Conservation (phyloP, 1,284 basidiomycete genomes). For the Apiotrichum sp. region DNA sequence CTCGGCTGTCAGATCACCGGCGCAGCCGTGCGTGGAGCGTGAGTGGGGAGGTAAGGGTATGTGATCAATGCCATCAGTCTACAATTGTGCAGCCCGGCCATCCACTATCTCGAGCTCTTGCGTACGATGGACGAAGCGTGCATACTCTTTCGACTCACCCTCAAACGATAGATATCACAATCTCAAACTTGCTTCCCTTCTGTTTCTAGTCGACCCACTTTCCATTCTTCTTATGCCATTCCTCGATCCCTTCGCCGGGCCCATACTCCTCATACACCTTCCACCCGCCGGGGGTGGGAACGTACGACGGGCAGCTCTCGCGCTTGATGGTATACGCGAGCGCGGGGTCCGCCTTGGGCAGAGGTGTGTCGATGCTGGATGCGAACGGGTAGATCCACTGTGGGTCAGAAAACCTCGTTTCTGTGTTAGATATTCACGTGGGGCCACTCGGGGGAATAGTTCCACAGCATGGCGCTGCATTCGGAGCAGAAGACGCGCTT, state of each 20-base stretch:
- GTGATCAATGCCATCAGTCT: no score
- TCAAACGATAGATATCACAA: no score
- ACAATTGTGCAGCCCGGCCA: no score
- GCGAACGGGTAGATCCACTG: slow-evolving; percentile 48
- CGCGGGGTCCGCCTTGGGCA: slow-evolving; percentile 33
- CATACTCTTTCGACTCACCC: no score
- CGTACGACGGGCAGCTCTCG: slow-evolving; percentile 32
- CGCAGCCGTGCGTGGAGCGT: no score
- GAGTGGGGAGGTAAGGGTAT: no score
- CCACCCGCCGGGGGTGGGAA: slow-evolving; percentile 37
- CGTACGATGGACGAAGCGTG: no score
- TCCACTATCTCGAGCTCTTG: no score
- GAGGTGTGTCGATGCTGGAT: slow-evolving; percentile 39
- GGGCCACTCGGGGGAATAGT: slow-evolving; percentile 41
- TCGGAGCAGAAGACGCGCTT: slow-evolving; percentile 40
- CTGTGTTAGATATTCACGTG: slow-evolving; percentile 31
- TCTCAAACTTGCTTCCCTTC: no score
- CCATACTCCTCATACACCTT: slow-evolving; percentile 31
- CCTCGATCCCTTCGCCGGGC: slow-evolving; percentile 37
- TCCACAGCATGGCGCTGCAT: slow-evolving; percentile 46
- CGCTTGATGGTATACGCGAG: slow-evolving; percentile 33
- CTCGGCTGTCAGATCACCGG: no score
- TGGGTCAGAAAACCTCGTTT: neutral
- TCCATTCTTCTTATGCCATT: slow-evolving; percentile 34
- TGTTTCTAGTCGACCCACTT: no score